These are phyloP conservation scores for Ceratobasidium theobromae DNA, from an alignment of 1,284 basidiomycete genomes.

Conservation along the genomic window DNA sequence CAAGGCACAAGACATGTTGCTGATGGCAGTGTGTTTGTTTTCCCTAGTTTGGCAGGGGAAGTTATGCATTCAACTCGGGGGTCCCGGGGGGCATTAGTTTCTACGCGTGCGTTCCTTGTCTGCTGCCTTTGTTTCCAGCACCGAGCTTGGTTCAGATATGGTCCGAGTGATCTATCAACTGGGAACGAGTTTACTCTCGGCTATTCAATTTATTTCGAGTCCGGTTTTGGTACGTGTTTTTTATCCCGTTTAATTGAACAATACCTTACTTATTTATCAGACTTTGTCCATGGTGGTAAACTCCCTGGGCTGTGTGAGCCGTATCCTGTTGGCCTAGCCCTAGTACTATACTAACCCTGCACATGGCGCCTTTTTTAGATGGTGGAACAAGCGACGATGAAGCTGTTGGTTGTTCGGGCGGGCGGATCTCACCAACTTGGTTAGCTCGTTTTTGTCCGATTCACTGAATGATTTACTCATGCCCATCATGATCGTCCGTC, in stretches of 20 bases:
- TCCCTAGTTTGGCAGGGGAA: neutral
- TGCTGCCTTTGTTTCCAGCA: neutral
- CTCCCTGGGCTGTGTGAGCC: conserved; percentile 27
- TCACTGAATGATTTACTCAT: neutral
- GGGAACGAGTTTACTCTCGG: conserved; percentile 18
- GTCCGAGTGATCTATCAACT: conserved; percentile 10
- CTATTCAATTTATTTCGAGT: conserved; percentile 21
- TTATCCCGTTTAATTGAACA: neutral
- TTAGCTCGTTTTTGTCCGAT: neutral
- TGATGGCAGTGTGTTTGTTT: neutral
- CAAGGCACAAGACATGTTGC: neutral
- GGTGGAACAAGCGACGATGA: conserved; percentile 15
- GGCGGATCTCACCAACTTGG: neutral
- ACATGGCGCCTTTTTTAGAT: neutral
- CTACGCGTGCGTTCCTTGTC: conserved; percentile 9
- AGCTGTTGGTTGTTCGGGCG: conserved; percentile 13
- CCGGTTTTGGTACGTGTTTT: conserved; percentile 9
- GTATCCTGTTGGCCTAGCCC: neutral
- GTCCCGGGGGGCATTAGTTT: conserved; percentile 17
- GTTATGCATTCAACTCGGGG: conserved; percentile 4
- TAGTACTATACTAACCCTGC: neutral
- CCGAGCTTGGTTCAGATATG: neutral
- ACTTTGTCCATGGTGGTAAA: conserved; percentile 25
- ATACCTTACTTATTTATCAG: neutral
- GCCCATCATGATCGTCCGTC: neutral